A percentile compares a stretch with the other conserved stretches of the same genome.
Evolutionary conservation across 2,329 filamentous ascomycete species (phyloP).

Genomic region (Hypoxylon sp.): DNA sequence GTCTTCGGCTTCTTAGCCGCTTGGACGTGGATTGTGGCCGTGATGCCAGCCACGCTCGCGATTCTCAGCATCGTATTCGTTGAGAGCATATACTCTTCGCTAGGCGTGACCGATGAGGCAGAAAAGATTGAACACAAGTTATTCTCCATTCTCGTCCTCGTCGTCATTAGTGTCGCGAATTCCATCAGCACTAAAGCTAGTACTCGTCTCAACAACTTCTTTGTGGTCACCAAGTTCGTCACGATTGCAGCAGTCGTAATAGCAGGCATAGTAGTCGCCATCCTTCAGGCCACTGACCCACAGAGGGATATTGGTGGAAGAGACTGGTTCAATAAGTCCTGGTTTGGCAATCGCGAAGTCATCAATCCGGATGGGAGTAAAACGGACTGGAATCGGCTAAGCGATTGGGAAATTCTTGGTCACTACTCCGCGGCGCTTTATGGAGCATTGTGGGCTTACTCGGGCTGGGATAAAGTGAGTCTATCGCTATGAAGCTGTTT

Average conservation of each 20-base stretch:
- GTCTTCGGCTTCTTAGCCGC: constrained; percentile 73
- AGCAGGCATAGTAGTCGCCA: constrained; percentile 64
- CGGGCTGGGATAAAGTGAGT: constrained; percentile 75
- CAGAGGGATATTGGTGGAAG: constrained; percentile 60
- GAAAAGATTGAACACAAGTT: constrained; percentile 64
- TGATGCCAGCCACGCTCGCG: constrained; percentile 75
- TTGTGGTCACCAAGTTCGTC: constrained; percentile 68
- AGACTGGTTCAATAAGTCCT: constrained; percentile 67
- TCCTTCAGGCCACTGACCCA: constrained; percentile 58
- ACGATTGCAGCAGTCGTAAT: constrained; percentile 64
- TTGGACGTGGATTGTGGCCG: constrained; percentile 75
- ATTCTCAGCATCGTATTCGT: constrained; percentile 76
- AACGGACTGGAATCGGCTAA: constrained; percentile 64
- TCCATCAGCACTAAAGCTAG: constrained; percentile 70
- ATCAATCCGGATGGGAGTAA: constrained; percentile 64
- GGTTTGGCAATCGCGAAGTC: constrained; percentile 69
- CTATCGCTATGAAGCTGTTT: background rate
- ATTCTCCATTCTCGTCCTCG: constrained; percentile 64
- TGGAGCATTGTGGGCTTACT: constrained; percentile 75
- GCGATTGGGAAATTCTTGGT: constrained; percentile 71
- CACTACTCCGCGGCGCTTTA: constrained; percentile 74
- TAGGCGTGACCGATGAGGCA: constrained; percentile 62
- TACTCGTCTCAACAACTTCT: constrained; percentile 69
- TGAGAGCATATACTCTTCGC: constrained; percentile 70
- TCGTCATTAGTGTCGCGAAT: constrained; percentile 65